These are phyloP conservation scores for Calonectria montana DNA, from an alignment of 2,329 filamentous ascomycete genomes.

Conservation along the genomic window DNA sequence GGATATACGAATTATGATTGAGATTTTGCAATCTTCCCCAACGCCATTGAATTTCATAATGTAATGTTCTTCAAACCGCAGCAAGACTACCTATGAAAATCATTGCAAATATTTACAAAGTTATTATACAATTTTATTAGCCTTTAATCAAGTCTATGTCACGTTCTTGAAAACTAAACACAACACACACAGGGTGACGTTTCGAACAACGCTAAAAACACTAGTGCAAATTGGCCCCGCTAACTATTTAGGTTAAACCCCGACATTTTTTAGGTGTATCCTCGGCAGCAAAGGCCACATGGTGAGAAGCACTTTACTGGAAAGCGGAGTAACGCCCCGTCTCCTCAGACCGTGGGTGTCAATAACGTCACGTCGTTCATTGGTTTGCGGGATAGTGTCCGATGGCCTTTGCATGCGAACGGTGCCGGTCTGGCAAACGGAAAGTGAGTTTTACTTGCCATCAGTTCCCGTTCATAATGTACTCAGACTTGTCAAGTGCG, in stretches of 20 bases:
- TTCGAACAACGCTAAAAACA: too few species aligned
- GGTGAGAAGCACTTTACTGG: neutral
- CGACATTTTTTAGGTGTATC: neutral
- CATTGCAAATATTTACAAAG: too few species aligned
- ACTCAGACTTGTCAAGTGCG: neutral
- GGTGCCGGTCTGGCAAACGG: neutral
- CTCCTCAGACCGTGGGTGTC: neutral
- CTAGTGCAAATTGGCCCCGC: neutral
- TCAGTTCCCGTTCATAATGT: neutral
- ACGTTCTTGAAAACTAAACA: too few species aligned
- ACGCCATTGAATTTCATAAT: too few species aligned
- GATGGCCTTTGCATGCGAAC: constrained; percentile 1
- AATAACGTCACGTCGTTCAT: too few species aligned
- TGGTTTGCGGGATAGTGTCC: neutral
- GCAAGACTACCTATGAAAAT: too few species aligned
- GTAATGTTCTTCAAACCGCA: too few species aligned
- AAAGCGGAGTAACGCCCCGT: neutral
- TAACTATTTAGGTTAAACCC: neutral
- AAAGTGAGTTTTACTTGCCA: neutral
- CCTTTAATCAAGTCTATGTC: too few species aligned
- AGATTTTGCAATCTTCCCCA: too few species aligned
- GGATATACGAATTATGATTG: too few species aligned
- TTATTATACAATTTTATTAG: too few species aligned
- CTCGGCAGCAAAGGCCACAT: neutral
- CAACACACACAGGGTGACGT: too few species aligned